A percentile compares a stretch with the other conserved stretches of the same genome.
Evolutionary conservation across 2,329 filamentous ascomycete species (phyloP).

Genomic region (Trichophaea hybrida): DNA sequence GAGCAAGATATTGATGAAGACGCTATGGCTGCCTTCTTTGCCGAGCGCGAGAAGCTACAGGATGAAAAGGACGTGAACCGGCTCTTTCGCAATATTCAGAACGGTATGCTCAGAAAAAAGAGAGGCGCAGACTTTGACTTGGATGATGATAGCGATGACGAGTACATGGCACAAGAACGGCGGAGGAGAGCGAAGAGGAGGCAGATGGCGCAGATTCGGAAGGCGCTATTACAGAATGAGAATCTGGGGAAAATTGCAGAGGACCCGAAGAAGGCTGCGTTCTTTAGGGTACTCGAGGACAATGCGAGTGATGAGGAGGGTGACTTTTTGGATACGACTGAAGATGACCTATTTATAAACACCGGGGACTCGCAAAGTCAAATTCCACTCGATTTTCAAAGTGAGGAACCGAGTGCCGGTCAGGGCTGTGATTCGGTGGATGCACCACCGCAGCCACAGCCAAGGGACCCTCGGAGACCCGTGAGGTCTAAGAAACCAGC

Average conservation of each 20-base stretch:
- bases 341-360: slow-evolving; percentile 31
- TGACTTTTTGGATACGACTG: slow-evolving; percentile 51
- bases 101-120: slow-evolving; percentile 71
- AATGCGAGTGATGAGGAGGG: slow-evolving; percentile 59
- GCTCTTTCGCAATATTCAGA: slow-evolving; percentile 84
- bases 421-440: background rate
- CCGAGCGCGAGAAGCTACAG: slow-evolving; percentile 64
- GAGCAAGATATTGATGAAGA: slow-evolving; percentile 65
- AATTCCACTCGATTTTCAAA: slow-evolving; percentile 8
- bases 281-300: slow-evolving; percentile 80
- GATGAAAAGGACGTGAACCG: slow-evolving; percentile 84
- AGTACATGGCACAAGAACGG: slow-evolving; percentile 28
- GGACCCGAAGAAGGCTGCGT: slow-evolving; percentile 78
- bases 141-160: slow-evolving; percentile 75
- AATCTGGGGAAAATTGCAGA: slow-evolving; percentile 80
- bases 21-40: slow-evolving; percentile 71
- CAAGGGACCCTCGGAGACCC: slow-evolving; percentile 7
- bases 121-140: slow-evolving; percentile 60
- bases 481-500: slow-evolving; percentile 11
- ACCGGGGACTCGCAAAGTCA: slow-evolving; percentile 4
- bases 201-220: slow-evolving; percentile 84
- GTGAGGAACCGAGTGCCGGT: slow-evolving; percentile 10
- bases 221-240: slow-evolving; percentile 74
- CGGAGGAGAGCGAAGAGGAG: slow-evolving; percentile 66
- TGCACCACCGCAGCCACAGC: slow-evolving; percentile 3